Evolutionary conservation across 176 grass and related monocot genomes (phyloP), one percentile per base, ranked within the genome.

Genomic region (Panicum miliaceum): DNA sequence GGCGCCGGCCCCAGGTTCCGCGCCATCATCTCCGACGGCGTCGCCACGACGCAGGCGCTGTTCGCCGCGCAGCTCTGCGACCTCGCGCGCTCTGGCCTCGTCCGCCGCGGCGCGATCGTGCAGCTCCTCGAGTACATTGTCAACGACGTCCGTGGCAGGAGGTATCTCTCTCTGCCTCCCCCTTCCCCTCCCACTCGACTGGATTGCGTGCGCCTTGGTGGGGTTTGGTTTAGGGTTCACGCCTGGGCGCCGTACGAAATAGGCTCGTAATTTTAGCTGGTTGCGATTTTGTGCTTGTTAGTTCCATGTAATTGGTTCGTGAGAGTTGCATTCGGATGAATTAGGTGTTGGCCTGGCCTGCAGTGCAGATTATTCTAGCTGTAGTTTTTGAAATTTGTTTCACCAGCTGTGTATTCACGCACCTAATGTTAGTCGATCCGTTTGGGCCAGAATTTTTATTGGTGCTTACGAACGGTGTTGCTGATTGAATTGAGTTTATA

Each of bases 51-150:
- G 12, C 45, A 85, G 27, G 84, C 85, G 57, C 84, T 95, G 4
- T 73, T 98, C 52, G 87, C 91, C 19, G 53, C 43, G 12, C 93
- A 98, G 78, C 86, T 98, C 73, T 87, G 81, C 77, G 89, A 81
- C 68, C 85, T 84, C 45, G 91, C 88, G 4, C 89, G 61, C 68
- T 90, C 73, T 8, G 87, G 91, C 37, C 22, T 48, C 22, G 35
- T 98, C 73, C 86, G 86, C 57, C 86, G 61, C 53, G 89, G 96
- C 48, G 68, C 93, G 7, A 47, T 98, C 84, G 81, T 94, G 27
- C 93, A 94, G 82, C 78, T 98, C 54, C 52, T 85, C 25, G 93
- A 96, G 29, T 98, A 98, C 81, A 83, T 91, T 43, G 78, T 85
- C 81, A 90, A 80, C 51, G 15, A 71, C 37, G 83, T 95, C 57